These are phyloP conservation scores for Dendrostoma leiphaemia DNA, from an alignment of 2,329 filamentous ascomycete species.

Conservation along the genomic window DNA sequence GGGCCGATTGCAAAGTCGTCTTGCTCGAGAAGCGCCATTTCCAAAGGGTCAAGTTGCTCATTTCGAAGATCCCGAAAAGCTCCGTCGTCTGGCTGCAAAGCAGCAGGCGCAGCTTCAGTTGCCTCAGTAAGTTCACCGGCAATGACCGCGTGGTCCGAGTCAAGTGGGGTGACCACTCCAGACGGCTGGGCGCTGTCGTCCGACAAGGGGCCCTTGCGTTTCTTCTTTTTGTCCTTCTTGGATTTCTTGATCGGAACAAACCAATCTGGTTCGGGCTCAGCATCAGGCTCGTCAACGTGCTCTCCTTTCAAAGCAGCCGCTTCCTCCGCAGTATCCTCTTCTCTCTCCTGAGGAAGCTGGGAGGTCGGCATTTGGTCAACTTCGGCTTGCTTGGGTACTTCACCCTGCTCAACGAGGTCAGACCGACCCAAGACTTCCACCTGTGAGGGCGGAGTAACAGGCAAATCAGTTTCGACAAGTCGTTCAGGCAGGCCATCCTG, in stretches of 20 bases:
- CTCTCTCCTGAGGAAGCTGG: not conserved
- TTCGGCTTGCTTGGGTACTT: not conserved
- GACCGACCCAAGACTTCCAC: not conserved
- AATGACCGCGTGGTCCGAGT: not conserved
- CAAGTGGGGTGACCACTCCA: conserved; percentile 3
- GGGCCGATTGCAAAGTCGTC: not conserved
- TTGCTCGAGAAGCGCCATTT: not conserved
- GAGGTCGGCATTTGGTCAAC: not conserved
- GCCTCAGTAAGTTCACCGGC: not conserved
- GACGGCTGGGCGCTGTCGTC: conserved; percentile 1
- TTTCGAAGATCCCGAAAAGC: not conserved
- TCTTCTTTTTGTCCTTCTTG: conserved; percentile 30
- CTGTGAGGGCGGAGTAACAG: not conserved
- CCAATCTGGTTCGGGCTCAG: conserved; percentile 19
- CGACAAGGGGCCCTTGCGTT: conserved; percentile 11
- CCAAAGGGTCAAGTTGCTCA: not conserved
- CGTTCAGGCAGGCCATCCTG: not conserved
- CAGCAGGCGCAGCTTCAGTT: not conserved
- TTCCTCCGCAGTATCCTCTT: not conserved
- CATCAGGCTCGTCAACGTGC: not conserved
- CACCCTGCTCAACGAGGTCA: not conserved
- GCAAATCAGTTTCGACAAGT: not conserved
- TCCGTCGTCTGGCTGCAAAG: not conserved
- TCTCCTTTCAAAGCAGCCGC: not conserved
- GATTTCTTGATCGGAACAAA: conserved; percentile 30